A percentile compares a stretch with the other conserved stretches of the same genome.
Evolutionary conservation across 768 basidiomycete genomes (phyloP).

Genomic region (Cantharellus anzutake): DNA sequence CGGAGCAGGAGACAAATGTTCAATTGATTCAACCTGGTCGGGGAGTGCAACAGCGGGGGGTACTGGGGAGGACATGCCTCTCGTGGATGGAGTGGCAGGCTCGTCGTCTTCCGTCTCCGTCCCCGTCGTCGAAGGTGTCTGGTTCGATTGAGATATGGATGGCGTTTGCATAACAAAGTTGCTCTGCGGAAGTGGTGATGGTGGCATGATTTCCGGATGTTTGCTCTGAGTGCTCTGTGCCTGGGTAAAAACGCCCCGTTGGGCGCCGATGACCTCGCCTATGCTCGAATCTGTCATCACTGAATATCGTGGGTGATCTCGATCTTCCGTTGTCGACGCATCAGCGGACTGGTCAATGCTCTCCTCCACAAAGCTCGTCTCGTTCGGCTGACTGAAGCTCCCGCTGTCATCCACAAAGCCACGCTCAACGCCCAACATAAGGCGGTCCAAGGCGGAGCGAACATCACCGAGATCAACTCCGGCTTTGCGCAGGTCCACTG

Average conservation of each 20-base stretch:
- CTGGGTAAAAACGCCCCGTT: background rate
- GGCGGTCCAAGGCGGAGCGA: conserved; percentile 49
- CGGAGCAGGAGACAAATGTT: background rate
- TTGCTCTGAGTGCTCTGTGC: background rate
- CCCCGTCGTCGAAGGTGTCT: background rate
- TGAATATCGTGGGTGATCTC: background rate
- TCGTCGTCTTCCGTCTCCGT: background rate
- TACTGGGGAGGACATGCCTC: background rate
- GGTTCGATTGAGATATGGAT: background rate
- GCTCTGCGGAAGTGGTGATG: background rate
- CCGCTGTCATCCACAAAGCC: conserved; percentile 4
- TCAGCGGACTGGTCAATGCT: background rate
- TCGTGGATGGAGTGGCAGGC: background rate
- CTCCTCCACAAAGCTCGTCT: background rate
- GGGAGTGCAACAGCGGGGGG: background rate
- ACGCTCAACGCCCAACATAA: conserved; percentile 23
- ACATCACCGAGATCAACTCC: conserved; percentile 27
- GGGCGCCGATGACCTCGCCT: background rate
- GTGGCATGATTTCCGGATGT: background rate
- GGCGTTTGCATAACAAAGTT: background rate
- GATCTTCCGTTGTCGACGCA: background rate
- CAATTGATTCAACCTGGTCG: background rate
- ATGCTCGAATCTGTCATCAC: background rate
- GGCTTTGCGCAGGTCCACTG: conserved; percentile 2
- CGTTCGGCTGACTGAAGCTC: background rate